Evolutionary conservation across 768 basidiomycete genomes (phyloP), one percentile per base, ranked within the genome.

Genomic region (Mycena haematopus): DNA sequence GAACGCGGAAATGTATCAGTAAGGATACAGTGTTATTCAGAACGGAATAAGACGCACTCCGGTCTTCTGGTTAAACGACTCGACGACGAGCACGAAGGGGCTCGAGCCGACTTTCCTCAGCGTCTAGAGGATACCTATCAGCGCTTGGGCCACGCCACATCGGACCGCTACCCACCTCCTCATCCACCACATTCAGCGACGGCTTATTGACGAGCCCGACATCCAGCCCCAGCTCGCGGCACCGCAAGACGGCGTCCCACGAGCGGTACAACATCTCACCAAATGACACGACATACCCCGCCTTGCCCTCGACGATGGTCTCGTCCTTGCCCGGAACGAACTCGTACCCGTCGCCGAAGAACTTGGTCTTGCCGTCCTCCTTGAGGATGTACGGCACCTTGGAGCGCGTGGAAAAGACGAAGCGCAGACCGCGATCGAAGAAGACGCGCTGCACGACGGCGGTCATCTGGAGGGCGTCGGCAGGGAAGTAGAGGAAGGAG

Each of bases 281-380:
- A 68, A 89, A 94, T 2, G 90, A 83, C 42, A 95, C 89, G 31
- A 95, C 89, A 66, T 92, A 95, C 36, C 93, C 93, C 3, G 82
- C 88, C 35, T 75, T 88, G 45, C 92, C 92, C 70, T 93, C 90
- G 13, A 81, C 77, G 68, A 95, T 89, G 24, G 87, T 76, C 75
- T 95, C 93, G 70, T 95, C 93, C 75, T 91, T 93, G 29, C 92
- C 92, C 8, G 93, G 92, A 1, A 86, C 79, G 71, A 95, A 95
- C 75, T 88, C 75, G 76, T 95, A 95, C 66, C 81, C 80, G 24
- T 82, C 84, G 24, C 81, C 89, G 70, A 87, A 93, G 79, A 82
- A 87, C 59, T 78, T 83, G 44, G 83, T 80, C 68, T 83, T 75
- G 13, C 92, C 88, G 68, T 93, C 87, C 69, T 87, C 87, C 70